phyloP scores from a whole-genome alignment of 108 stramenopile species.

The Epipyxis sp. region DNA sequence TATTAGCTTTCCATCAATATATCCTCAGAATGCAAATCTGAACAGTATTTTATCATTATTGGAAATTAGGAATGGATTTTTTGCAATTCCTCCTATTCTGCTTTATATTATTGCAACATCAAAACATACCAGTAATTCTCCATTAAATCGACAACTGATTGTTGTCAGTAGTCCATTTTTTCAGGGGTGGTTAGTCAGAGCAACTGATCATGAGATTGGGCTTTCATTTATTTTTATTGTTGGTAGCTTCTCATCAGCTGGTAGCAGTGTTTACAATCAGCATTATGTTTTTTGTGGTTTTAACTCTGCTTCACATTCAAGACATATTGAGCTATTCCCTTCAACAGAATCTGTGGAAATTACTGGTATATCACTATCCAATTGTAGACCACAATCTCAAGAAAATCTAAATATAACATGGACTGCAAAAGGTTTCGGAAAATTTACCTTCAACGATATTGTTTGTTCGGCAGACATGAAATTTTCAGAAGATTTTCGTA shows the following conservation, averaged over 20 bases:
- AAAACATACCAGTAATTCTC: not conserved
- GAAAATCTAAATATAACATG: not conserved
- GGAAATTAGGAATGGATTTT: not conserved
- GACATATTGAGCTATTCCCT: not conserved
- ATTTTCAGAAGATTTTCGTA: not conserved
- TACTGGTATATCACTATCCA: too few species aligned
- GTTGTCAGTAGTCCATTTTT: constrained; percentile 7
- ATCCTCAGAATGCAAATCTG: too few species aligned
- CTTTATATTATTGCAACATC: not conserved
- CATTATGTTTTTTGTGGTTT: constrained; percentile 17
- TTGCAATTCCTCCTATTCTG: not conserved
- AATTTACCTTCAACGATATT: not conserved
- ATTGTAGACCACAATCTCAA: too few species aligned
- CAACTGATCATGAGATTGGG: not conserved
- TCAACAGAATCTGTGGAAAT: not conserved
- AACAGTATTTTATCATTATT: too few species aligned
- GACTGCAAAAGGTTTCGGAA: not conserved
- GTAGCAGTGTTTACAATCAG: not conserved
- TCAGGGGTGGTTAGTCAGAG: not conserved
- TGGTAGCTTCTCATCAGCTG: constrained; percentile 1
- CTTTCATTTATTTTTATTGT: constrained; percentile 6
- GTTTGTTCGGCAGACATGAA: not conserved
- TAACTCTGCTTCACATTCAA: not conserved
- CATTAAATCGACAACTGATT: not conserved
- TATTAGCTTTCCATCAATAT: too few species aligned